Conservation (phyloP, 306 rosid species). For the Neltuma alba region DNA sequence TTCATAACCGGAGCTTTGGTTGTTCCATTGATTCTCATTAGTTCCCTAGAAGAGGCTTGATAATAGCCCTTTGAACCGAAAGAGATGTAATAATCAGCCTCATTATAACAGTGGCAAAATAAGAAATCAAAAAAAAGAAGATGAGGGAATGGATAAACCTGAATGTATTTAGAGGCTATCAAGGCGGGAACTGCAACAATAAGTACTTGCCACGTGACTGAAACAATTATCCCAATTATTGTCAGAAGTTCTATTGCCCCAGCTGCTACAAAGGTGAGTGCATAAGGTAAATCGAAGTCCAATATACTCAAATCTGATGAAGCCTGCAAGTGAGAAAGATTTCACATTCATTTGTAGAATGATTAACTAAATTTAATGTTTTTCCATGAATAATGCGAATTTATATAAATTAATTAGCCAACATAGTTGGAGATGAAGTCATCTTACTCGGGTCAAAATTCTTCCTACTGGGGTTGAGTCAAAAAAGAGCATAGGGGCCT, state of each 20-base stretch:
- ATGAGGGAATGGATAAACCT: constrained; percentile 37
- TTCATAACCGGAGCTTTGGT: constrained; percentile 89
- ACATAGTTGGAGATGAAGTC: not conserved
- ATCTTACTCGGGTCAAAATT: constrained; percentile 76
- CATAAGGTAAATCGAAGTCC: constrained; percentile 77
- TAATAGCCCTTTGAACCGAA: constrained; percentile 53
- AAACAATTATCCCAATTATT: constrained; percentile 56
- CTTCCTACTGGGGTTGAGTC: constrained; percentile 83
- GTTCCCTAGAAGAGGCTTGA: constrained; percentile 74
- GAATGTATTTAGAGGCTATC: constrained; percentile 55
- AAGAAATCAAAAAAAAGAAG: not conserved
- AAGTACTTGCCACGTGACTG: constrained; percentile 84
- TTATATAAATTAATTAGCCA: not conserved
- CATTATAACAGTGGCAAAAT: not conserved
- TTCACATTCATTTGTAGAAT: not conserved
- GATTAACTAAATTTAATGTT: not conserved
- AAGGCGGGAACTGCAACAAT: constrained; percentile 60
- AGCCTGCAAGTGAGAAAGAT: constrained; percentile 56
- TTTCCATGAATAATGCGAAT: not conserved
- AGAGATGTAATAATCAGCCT: not conserved
- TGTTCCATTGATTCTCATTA: constrained; percentile 82
- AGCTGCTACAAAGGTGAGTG: constrained; percentile 43
- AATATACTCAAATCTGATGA: constrained; percentile 78
- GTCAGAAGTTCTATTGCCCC: constrained; percentile 38
- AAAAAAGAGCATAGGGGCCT: constrained; percentile 87